Conservation (phyloP, 805 yeast species). For the Candida gorgasii region DNA sequence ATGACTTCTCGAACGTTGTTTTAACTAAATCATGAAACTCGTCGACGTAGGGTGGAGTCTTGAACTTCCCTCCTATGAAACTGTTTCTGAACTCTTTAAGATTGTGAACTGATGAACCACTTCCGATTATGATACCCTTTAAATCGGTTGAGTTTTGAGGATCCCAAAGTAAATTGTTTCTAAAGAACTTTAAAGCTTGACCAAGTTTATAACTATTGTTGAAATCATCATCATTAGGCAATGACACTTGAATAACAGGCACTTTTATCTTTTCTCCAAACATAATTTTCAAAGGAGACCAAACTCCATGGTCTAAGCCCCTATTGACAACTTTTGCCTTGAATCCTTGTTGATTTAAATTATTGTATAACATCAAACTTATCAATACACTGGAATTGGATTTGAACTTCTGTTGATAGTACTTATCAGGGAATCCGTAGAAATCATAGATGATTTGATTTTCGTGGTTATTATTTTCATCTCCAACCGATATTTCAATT, state of each 20-base stretch:
- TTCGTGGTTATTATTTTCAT: slow-evolving; percentile 17
- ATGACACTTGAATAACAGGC: slow-evolving; percentile 53
- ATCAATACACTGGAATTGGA: slow-evolving; percentile 44
- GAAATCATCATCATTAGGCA: slow-evolving; percentile 40
- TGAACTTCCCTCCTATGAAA: slow-evolving; percentile 12
- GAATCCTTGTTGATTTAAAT: slow-evolving; percentile 46
- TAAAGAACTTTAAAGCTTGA: slow-evolving; percentile 47
- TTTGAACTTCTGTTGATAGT: slow-evolving; percentile 65
- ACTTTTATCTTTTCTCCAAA: slow-evolving; percentile 48
- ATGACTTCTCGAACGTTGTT: slow-evolving; percentile 23
- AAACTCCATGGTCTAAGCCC: slow-evolving; percentile 81
- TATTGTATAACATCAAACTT: slow-evolving; percentile 45
- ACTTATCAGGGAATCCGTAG: slow-evolving; percentile 65
- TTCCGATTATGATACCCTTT: slow-evolving; percentile 52
- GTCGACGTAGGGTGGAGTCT: slow-evolving; percentile 51
- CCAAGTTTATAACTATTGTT: slow-evolving; percentile 56
- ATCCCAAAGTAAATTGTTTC: slow-evolving; percentile 43
- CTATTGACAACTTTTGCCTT: slow-evolving; percentile 47
- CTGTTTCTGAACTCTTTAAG: slow-evolving; percentile 50
- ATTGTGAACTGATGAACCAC: slow-evolving; percentile 84
- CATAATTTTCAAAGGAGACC: slow-evolving; percentile 79
- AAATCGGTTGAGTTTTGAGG: slow-evolving; percentile 23
- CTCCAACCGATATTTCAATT: slow-evolving; percentile 46
- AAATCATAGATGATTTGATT: slow-evolving; percentile 72
- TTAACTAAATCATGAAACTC: slow-evolving; percentile 53